Evolutionary conservation across 2,329 filamentous ascomycete genomes (phyloP), one percentile per base, ranked within the genome.

Genomic region (Aspergillus quadrilineatus): DNA sequence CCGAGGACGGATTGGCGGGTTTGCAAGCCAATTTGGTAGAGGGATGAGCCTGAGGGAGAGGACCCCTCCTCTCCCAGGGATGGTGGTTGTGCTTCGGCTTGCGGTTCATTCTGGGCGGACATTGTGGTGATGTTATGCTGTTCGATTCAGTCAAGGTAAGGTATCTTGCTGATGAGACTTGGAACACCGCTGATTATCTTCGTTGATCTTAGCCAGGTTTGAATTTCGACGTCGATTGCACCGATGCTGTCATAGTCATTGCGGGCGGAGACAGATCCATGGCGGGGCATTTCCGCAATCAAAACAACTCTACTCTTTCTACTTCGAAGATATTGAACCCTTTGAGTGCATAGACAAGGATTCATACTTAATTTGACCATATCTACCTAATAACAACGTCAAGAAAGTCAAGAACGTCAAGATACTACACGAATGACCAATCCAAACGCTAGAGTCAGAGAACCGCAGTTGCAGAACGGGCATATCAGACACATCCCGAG

Each of bases 1-100:
- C 85, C 85, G 12, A 85, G 80, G 7, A 88, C 85, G 59, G 77
- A 77, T 50, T 81, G 78, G 36, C 85, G 83, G 66, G 85, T 81
- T 64, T 82, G 78, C 54, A 88, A 75, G 36, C 85, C 85, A 61
- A 82, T 79, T 6, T 85, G 80, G 72, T 85, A 88, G 45, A 87
- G 34, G 30, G 9, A 15, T 42, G 41, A 17, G 15, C 3, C 4
- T 9, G 15, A 6, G 29, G 39, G 8, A 12, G 34, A 26, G 15
- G 26, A 36, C 22, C n/a, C 12, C 8, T 51, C 32, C 32, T 34
- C 32, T 34, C 28, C 15, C 30, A 14, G 15, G 9, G 17, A 15
- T 37, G 26, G 15, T 32, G 36, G 10, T 12, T 55, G 45, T 29
- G n/a, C 28, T 17, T 17, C 32, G 29, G 14, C 39, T 28, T 28